Percentiles rank a stretch among this genome's conserved stretches.
Conservation (phyloP, 371 early-diverging fungal genomes). For the Syncephalis fuscata region DNA sequence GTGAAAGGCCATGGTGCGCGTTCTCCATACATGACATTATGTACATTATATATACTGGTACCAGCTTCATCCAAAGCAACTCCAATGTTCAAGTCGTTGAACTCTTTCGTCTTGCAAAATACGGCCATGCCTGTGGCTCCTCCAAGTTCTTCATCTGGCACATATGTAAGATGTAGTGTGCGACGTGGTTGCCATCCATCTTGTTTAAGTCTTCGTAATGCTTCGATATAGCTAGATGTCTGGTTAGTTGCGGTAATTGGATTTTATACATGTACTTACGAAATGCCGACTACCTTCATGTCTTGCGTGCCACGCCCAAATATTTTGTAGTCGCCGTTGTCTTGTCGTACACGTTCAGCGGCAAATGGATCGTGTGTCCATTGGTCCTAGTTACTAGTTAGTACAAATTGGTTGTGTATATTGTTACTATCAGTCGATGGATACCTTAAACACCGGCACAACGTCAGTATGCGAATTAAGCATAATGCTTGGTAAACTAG, state of each 20-base stretch:
- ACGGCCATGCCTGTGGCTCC: constrained; percentile 53
- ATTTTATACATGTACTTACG: constrained; percentile 9
- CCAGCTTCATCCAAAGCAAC: constrained; percentile 68
- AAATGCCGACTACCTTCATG: constrained; percentile 71
- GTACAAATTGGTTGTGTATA: not conserved
- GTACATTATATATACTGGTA: no score
- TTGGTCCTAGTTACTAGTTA: constrained; percentile 14
- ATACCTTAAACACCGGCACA: constrained; percentile 52
- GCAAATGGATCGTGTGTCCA: constrained; percentile 62
- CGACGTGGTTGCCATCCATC: constrained; percentile 29
- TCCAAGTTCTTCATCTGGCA: constrained; percentile 74
- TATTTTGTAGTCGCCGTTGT: constrained; percentile 36
- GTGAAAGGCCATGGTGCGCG: constrained; percentile 10
- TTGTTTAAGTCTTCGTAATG: constrained; percentile 34
- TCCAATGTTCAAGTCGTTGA: constrained; percentile 47
- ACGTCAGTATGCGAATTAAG: constrained; percentile 77
- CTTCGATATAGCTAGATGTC: constrained; percentile 53
- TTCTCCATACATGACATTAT: no score
- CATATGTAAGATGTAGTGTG: constrained; percentile 50
- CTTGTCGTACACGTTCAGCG: constrained; percentile 31
- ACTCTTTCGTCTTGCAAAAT: constrained; percentile 36
- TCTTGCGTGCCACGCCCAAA: constrained; percentile 69
- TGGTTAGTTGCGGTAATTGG: not conserved
- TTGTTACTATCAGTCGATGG: not conserved
- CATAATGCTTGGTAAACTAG: constrained; percentile 30